Conservation (phyloP, 164 flowering plant genomes). For the Echeveria elegans region DNA sequence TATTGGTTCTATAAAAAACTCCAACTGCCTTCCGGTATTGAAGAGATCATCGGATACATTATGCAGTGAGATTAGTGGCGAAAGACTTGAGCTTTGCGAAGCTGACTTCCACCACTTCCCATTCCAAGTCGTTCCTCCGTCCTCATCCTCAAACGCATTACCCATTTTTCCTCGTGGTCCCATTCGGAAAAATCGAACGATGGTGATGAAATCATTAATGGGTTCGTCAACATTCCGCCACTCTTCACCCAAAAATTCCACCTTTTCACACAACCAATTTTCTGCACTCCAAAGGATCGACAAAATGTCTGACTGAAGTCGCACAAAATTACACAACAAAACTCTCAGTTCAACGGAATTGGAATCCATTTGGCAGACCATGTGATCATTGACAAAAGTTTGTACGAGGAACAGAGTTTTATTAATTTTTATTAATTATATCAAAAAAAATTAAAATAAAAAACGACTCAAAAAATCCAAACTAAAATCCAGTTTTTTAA, state of each 20-base stretch:
- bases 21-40: not conserved
- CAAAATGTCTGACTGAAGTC: not conserved
- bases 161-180: not conserved
- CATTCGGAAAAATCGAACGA: not conserved
- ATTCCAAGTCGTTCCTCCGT: not conserved
- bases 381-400: no score
- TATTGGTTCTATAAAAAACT: not conserved
- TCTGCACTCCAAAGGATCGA: not conserved
- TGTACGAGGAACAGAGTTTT: no score
- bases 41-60: not conserved
- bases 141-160: not conserved
- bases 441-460: no score
- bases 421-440: no score
- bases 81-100: not conserved
- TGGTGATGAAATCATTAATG: not conserved
- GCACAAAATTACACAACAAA: no score
- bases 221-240: not conserved
- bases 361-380: no score
- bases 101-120: not conserved
- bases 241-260: not conserved
- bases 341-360: no score
- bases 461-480: no score
- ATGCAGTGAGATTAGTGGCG: not conserved
- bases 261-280: constrained; percentile 1
- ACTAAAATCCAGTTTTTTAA: no score